Conservation (phyloP, 2,329 filamentous ascomycete species). For the Tolypocladium tundrense region DNA sequence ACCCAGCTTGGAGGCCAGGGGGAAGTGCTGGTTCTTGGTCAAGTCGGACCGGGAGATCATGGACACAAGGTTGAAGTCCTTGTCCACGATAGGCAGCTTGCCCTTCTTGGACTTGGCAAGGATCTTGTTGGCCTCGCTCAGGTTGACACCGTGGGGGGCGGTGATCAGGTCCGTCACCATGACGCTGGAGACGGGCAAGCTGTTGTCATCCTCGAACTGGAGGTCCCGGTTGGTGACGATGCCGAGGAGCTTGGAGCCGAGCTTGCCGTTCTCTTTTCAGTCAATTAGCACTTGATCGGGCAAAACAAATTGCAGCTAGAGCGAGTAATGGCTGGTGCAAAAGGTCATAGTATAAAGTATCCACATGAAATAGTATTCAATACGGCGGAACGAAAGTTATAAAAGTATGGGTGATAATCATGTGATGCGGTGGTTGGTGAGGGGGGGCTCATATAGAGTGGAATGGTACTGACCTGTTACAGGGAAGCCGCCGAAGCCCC, state of each 20-base stretch:
- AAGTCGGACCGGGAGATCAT: constrained; percentile 90
- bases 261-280: constrained; percentile 68
- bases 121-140: constrained; percentile 84
- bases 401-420: constrained; percentile 73
- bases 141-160: constrained; percentile 69
- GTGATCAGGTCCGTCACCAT: constrained; percentile 96
- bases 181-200: constrained; percentile 69
- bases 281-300: constrained; percentile 8
- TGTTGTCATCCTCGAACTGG: constrained; percentile 77
- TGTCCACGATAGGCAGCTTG: constrained; percentile 88
- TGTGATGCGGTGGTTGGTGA: constrained; percentile 21
- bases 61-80: constrained; percentile 74
- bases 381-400: constrained; percentile 99
- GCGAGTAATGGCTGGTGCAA: constrained; percentile 4
- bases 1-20: constrained; percentile 88
- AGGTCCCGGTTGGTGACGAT: constrained; percentile 98
- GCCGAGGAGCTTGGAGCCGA: constrained; percentile 91
- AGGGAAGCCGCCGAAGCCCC: constrained; percentile 97
- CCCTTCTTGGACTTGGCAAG: constrained; percentile 96
- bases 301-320: constrained; percentile 3
- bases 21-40: constrained; percentile 98
- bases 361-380: constrained; percentile 76
- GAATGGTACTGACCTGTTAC: constrained; percentile 73
- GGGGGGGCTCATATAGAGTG: constrained; percentile 6
- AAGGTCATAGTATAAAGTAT: constrained; percentile 33